Evolutionary conservation across 2,329 filamentous ascomycete genomes (phyloP), one percentile per base, ranked within the genome.

Genomic region (Neopestalotiopsis sp.): DNA sequence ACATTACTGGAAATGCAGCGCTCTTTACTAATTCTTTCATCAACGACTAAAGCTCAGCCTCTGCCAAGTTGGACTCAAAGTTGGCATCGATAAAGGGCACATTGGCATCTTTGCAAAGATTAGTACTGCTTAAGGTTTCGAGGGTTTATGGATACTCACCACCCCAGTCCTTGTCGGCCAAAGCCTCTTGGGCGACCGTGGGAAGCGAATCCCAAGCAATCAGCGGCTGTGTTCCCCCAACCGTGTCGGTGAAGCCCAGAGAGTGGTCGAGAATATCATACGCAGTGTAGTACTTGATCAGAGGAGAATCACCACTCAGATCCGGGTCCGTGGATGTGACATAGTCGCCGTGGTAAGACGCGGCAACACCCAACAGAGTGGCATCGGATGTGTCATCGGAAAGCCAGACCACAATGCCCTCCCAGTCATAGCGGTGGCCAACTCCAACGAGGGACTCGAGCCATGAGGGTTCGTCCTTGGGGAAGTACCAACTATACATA

Each of bases 361-460:
- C 75, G 5, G 78, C 74, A 30, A 79, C 74, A 62, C 72, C 76
- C 5, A 77, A 68, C 66, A 82, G 69, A n/a, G 75, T 72, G 5
- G 76, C 73, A 42, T 66, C 67, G 20, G 42, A 24, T 0, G 73
- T 74, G 13, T 70, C 66, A 38, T 71, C 66, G 14, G 58, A 70
- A 9, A 76, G 71, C 77, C 78, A 80, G 38, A 81, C 77, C 14
- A 80, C 74, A 63, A 72, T 70, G 62, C 68, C 72, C 71, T 81
- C 79, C 78, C 79, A 81, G 70, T 80, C 79, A 73, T 80, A 78
- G 9, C 79, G 76, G 72, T 81, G 79, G 56, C 77, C 79, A 7
- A 79, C 68, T 6, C 79, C 79, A 5, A 66, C 56, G 32, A 57
- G 17, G 2, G 56, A 56, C 13, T 66, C 67, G 34, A 65, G 59